A percentile compares a stretch with the other conserved stretches of the same genome.
Conservation (phyloP, 2,329 filamentous ascomycete species). For the Calycina herbarum region DNA sequence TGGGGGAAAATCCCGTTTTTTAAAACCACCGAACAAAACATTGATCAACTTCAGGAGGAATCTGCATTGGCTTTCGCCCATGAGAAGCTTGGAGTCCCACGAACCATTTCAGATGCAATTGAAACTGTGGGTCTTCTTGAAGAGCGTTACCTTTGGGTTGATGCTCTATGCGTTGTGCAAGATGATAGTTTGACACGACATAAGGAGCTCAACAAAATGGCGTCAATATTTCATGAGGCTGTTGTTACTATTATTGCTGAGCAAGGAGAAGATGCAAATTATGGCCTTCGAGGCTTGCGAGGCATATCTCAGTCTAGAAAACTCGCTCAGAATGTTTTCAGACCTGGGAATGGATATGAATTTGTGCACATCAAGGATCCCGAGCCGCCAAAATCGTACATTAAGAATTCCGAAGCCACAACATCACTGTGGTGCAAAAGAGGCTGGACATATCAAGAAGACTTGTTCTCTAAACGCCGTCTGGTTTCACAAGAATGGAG, state of each 20-base stretch:
- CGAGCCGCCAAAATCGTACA: no score
- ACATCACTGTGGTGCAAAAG: background rate
- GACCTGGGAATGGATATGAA: background rate
- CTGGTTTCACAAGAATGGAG: background rate
- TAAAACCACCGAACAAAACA: background rate
- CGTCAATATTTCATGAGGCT: background rate
- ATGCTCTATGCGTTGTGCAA: background rate
- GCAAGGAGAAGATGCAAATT: background rate
- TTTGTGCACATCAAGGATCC: no score
- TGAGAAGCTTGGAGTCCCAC: background rate
- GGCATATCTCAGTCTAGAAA: background rate
- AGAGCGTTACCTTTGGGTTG: background rate
- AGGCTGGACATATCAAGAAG: background rate
- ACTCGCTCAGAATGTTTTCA: background rate
- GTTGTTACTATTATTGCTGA: background rate
- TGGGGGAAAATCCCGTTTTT: background rate
- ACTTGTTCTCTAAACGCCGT: background rate
- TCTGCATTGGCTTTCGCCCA: background rate
- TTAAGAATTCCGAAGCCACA: no score
- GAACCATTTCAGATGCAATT: slow-evolving; percentile 2
- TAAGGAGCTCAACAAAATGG: background rate
- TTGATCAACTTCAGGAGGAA: background rate
- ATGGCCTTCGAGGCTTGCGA: background rate
- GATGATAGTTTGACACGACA: background rate
- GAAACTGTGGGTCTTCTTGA: background rate